Evolutionary conservation across 2,329 filamentous ascomycete species (phyloP).

Genomic region (Juglanconis oblonga): DNA sequence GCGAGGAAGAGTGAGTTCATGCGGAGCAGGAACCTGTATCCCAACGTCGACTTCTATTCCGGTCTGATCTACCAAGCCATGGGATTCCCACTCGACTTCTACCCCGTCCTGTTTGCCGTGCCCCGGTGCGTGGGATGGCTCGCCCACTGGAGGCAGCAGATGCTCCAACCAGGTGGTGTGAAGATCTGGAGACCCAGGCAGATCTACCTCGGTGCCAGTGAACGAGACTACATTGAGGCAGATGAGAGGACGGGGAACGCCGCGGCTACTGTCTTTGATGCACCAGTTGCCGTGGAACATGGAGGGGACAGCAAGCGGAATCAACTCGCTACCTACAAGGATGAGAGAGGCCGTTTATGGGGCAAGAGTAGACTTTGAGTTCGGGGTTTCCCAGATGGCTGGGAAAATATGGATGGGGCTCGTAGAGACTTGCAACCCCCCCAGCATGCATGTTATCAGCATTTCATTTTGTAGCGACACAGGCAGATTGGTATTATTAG

Average conservation of each 20-base stretch:
- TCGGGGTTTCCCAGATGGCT: background rate
- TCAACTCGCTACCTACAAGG: slow-evolving; percentile 36
- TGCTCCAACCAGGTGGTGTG: slow-evolving; percentile 42
- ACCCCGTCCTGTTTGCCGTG: slow-evolving; percentile 49
- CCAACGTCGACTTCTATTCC: slow-evolving; percentile 52
- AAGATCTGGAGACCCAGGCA: slow-evolving; percentile 51
- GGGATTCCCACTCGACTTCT: slow-evolving; percentile 52
- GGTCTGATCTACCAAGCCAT: slow-evolving; percentile 51
- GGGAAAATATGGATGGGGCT: background rate
- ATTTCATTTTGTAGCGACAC: background rate
- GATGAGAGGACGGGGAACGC: slow-evolving; percentile 31
- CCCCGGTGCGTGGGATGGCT: slow-evolving; percentile 50
- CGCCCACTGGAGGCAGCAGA: slow-evolving; percentile 50
- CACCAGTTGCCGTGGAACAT: slow-evolving; percentile 34
- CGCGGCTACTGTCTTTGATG: slow-evolving; percentile 31
- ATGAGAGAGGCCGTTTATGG: slow-evolving; percentile 32
- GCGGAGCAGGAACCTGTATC: slow-evolving; percentile 46
- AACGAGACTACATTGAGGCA: slow-evolving; percentile 42
- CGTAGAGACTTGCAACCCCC: background rate
- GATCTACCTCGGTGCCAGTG: slow-evolving; percentile 43
- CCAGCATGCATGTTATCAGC: background rate
- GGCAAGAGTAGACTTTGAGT: slow-evolving; percentile 27
- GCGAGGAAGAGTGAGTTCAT: slow-evolving; percentile 46
- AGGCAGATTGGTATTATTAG: background rate
- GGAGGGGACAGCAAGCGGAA: slow-evolving; percentile 42